Conservation (phyloP, 2,329 filamentous ascomycete species). For the Cyphellophora attinorum region DNA sequence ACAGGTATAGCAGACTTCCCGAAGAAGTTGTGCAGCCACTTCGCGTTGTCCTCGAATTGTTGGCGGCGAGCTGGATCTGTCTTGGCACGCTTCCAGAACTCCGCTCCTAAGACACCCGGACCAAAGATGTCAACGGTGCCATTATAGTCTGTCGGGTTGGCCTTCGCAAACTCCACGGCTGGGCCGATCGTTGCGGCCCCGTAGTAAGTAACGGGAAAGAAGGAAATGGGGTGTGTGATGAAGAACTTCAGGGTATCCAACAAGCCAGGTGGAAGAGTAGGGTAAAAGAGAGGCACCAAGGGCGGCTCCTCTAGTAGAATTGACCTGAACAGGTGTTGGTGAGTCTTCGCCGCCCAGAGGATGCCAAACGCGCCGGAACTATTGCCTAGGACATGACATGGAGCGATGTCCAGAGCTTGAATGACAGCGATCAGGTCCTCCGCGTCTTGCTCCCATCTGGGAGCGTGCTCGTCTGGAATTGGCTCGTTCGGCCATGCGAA, state of each 20-base stretch:
- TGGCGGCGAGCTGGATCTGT: slow-evolving; percentile 5
- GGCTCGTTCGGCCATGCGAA: no score
- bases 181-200: slow-evolving; percentile 5
- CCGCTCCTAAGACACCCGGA: slow-evolving; percentile 5
- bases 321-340: slow-evolving; percentile 7
- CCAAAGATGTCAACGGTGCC: slow-evolving; percentile 3
- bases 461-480: no score
- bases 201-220: slow-evolving; percentile 8
- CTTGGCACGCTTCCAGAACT: slow-evolving; percentile 6
- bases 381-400: slow-evolving; percentile 8
- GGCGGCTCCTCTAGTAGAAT: slow-evolving; percentile 10
- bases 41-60: slow-evolving; percentile 8
- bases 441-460: no score
- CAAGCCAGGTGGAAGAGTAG: slow-evolving; percentile 3
- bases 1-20: slow-evolving; percentile 3
- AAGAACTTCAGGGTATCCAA: slow-evolving; percentile 7
- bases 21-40: slow-evolving; percentile 6
- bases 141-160: slow-evolving; percentile 2
- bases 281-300: slow-evolving; percentile 6
- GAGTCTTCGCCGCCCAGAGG: slow-evolving; percentile 3
- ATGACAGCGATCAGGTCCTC: no score
- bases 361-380: slow-evolving; percentile 6
- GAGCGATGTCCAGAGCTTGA: no score
- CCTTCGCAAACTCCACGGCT: slow-evolving; percentile 4
- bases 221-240: slow-evolving; percentile 6